Conservation (phyloP, 129 eudicot genomes). For the Centrapalus pauciflorus region DNA sequence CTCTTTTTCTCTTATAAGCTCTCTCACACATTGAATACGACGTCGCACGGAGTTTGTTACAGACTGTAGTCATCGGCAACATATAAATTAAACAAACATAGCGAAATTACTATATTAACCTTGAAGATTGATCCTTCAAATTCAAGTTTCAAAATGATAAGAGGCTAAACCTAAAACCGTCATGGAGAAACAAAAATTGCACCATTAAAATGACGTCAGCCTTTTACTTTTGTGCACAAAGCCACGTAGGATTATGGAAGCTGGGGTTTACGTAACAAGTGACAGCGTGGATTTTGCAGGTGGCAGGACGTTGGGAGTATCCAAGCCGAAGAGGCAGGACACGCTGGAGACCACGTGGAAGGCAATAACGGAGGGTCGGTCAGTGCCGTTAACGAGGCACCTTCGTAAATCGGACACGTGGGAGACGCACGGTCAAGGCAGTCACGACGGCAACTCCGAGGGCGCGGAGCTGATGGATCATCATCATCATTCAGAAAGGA, state of each 20-base stretch:
- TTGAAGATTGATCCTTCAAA: background rate
- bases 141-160: constrained; percentile 20
- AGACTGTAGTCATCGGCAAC: background rate
- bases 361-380: constrained; percentile 61
- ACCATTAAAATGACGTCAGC: background rate
- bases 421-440: constrained; percentile 28
- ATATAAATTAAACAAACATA: constrained; percentile 7
- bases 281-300: constrained; percentile 22
- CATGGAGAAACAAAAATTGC: background rate
- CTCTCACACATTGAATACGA: background rate
- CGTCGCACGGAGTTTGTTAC: background rate
- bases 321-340: constrained; percentile 57
- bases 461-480: background rate
- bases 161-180: background rate
- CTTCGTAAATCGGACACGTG: constrained; percentile 54
- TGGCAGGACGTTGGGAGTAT: constrained; percentile 40
- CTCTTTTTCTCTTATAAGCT: background rate
- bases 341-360: constrained; percentile 77
- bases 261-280: too few species aligned
- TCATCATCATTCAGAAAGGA: background rate
- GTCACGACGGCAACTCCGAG: background rate
- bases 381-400: constrained; percentile 65
- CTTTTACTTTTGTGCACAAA: background rate
- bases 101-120: too few species aligned
- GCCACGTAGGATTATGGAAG: background rate